phyloP scores from a whole-genome alignment of 495 filamentous ascomycete species.

The Melanomma pulvis-pyrius region DNA sequence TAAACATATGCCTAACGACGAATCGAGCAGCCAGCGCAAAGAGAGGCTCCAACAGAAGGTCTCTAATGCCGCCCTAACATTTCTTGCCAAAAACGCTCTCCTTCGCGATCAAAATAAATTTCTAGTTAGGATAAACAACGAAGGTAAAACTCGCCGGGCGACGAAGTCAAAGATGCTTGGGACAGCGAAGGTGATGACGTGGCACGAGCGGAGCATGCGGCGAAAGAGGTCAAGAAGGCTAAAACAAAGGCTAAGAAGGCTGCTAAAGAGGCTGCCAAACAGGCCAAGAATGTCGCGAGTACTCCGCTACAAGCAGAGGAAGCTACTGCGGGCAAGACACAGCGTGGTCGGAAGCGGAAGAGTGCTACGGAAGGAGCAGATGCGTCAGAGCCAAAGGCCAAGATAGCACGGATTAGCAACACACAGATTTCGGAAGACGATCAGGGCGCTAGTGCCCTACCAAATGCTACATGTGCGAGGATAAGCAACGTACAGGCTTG shows the following conservation, averaged over 20 bases:
- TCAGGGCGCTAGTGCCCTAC: too few species aligned
- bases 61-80: constrained; percentile 2
- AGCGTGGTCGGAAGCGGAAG: constrained; percentile 17
- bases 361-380: neutral
- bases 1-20: constrained; percentile 6
- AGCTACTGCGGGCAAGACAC: constrained; percentile 2
- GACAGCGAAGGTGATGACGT: constrained; percentile 14
- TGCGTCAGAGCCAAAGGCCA: constrained; percentile 7
- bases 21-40: neutral
- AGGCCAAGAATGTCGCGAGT: neutral
- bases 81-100: constrained; percentile 4
- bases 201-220: constrained; percentile 8
- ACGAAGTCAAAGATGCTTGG: constrained; percentile 12
- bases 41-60: constrained; percentile 3
- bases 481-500: too few species aligned
- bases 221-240: constrained; percentile 2
- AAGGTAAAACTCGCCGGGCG: constrained; percentile 14
- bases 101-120: constrained; percentile 5
- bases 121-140: constrained; percentile 3
- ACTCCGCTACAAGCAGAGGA: neutral
- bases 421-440: too few species aligned
- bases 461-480: too few species aligned
- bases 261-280: neutral
- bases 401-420: neutral
- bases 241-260: neutral